Percentiles rank a stretch among this genome's conserved stretches.
These are phyloP conservation scores for Exutisphaerella laricina DNA, from an alignment of 2,329 filamentous ascomycete species.

Conservation along the genomic window DNA sequence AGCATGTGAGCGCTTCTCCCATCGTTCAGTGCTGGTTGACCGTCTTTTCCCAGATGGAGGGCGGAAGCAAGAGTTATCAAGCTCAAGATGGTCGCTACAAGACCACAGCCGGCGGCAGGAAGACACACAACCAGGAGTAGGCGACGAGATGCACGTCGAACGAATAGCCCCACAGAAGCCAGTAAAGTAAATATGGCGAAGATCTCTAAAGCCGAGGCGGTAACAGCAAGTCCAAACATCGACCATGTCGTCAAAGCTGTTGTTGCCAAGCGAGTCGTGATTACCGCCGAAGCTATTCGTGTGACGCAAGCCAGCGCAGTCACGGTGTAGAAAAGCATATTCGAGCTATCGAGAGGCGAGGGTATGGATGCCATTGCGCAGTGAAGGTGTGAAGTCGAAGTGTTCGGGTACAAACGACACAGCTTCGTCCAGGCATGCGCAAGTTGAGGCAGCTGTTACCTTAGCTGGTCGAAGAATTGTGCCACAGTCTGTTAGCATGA, in stretches of 20 bases:
- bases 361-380: slow-evolving; percentile 18
- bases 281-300: slow-evolving; percentile 18
- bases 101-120: slow-evolving; percentile 9
- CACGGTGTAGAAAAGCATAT: slow-evolving; percentile 11
- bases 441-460: slow-evolving; percentile 5
- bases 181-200: slow-evolving; percentile 19
- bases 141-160: slow-evolving; percentile 13
- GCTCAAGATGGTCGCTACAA: slow-evolving; percentile 15
- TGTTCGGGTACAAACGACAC: too few species aligned
- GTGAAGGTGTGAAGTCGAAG: too few species aligned
- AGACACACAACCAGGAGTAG: slow-evolving; percentile 14
- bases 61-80: slow-evolving; percentile 12
- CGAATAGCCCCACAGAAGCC: slow-evolving; percentile 13
- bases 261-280: slow-evolving; percentile 18
- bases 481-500: slow-evolving; percentile 12
- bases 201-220: slow-evolving; percentile 22
- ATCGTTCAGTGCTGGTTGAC: neutral
- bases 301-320: slow-evolving; percentile 18
- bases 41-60: neutral
- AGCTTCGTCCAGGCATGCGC: slow-evolving; percentile 10
- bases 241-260: slow-evolving; percentile 7
- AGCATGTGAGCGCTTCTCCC: slow-evolving; percentile 8
- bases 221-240: slow-evolving; percentile 15
- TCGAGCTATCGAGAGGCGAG: slow-evolving; percentile 16
- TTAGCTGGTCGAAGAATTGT: slow-evolving; percentile 4